These are phyloP conservation scores for Trichoderma orchidacearum DNA, from an alignment of 495 filamentous ascomycete genomes.

Conservation along the genomic window DNA sequence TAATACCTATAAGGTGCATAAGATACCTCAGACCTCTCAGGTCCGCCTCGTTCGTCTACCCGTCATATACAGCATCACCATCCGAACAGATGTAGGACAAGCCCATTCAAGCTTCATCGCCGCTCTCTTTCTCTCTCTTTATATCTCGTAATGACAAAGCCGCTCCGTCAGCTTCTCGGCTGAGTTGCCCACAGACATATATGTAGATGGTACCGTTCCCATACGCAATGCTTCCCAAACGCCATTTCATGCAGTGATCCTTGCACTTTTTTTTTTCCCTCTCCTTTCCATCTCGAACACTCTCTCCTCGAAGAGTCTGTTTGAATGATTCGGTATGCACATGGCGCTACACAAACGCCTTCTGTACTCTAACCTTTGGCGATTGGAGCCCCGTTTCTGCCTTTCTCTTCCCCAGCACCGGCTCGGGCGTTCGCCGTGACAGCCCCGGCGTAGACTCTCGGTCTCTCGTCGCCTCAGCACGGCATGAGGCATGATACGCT, in stretches of 20 bases:
- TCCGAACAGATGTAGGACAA: not conserved
- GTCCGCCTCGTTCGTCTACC: too few relatives aligned
- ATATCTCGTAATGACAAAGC: not conserved
- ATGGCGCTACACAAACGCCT: not conserved
- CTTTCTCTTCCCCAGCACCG: constrained; percentile 63
- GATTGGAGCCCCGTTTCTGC: constrained; percentile 34
- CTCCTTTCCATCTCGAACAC: too few relatives aligned
- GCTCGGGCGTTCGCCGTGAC: constrained; percentile 44
- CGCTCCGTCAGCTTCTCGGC: not conserved
- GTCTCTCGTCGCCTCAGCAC: constrained; percentile 68
- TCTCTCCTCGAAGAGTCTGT: too few relatives aligned
- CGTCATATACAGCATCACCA: too few relatives aligned
- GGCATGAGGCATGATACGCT: constrained; percentile 83
- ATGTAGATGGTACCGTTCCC: too few relatives aligned
- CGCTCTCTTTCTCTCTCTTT: not conserved
- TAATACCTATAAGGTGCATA: too few relatives aligned
- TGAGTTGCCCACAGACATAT: not conserved
- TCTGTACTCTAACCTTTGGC: not conserved
- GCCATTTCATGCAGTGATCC: not conserved
- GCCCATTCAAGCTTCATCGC: not conserved
- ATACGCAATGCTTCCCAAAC: not conserved
- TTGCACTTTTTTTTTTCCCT: not conserved
- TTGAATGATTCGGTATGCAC: too few relatives aligned
- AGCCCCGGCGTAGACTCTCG: constrained; percentile 28
- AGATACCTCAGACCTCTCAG: too few relatives aligned